Conservation (phyloP, 345 rosid genomes). For the Lagerstroemia speciosa region DNA sequence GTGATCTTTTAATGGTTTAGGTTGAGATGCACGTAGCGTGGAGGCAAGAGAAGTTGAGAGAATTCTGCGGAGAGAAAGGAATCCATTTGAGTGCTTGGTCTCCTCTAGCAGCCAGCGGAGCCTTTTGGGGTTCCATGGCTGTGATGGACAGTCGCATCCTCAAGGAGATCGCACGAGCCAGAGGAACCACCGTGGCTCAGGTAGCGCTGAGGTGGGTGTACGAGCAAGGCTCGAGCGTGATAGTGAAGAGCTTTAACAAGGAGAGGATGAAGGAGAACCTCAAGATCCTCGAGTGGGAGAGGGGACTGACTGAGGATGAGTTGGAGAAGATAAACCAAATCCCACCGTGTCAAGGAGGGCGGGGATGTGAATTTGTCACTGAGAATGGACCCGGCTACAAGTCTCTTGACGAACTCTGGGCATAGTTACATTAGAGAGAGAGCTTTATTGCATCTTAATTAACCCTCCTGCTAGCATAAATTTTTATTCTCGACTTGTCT, state of each 20-base stretch:
- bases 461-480: no score
- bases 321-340: conserved; percentile 14
- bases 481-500: no score
- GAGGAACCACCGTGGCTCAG: conserved; percentile 25
- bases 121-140: conserved; percentile 18
- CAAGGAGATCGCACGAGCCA: conserved; percentile 24
- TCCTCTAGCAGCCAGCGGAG: conserved; percentile 29
- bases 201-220: conserved; percentile 30
- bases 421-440: no score
- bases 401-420: conserved; percentile 25
- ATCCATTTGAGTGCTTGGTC: conserved; percentile 19
- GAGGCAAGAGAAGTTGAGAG: conserved; percentile 27
- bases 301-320: conserved; percentile 22
- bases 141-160: conserved; percentile 21
- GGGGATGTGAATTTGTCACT: not conserved
- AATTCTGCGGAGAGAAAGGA: conserved; percentile 12
- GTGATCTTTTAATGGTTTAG: no score
- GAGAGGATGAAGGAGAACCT: conserved; percentile 25
- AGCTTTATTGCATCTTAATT: no score
- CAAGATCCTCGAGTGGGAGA: conserved; percentile 23
- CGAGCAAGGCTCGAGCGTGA: conserved; percentile 24
- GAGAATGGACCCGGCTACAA: conserved; percentile 22
- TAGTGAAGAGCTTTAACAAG: conserved; percentile 24
- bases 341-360: conserved; percentile 12
- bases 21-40: conserved; percentile 32